Percentiles rank a stretch among this genome's conserved stretches.
Evolutionary conservation across 1,284 basidiomycete species (phyloP).

Genomic region (Anthracocystis walkeri): DNA sequence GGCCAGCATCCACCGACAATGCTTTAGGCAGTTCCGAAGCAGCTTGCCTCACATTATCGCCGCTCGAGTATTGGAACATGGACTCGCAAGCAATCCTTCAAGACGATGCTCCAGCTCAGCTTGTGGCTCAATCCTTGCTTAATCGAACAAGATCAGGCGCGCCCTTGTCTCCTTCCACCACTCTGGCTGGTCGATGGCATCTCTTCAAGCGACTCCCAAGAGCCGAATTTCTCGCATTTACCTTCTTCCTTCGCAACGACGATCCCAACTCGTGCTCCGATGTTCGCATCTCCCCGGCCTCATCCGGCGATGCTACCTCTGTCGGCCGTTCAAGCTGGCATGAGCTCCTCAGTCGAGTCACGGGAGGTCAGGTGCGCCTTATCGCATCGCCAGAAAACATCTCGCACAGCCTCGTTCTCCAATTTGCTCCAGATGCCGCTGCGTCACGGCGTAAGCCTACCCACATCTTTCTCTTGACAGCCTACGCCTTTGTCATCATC

Average conservation of each 20-base stretch:
- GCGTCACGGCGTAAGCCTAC: slow-evolving; percentile 36
- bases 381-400: slow-evolving; percentile 48
- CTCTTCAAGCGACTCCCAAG: slow-evolving; percentile 63
- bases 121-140: slow-evolving; percentile 40
- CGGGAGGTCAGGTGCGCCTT: slow-evolving; percentile 55
- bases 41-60: slow-evolving; percentile 60
- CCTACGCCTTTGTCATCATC: slow-evolving; percentile 82
- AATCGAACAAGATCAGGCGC: slow-evolving; percentile 47
- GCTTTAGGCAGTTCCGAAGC: neutral
- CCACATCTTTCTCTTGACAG: slow-evolving; percentile 76
- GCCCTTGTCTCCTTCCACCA: slow-evolving; percentile 61
- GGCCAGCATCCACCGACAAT: neutral
- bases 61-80: slow-evolving; percentile 62
- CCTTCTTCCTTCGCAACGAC: slow-evolving; percentile 58
- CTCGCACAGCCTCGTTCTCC: slow-evolving; percentile 53
- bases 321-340: slow-evolving; percentile 42
- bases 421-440: slow-evolving; percentile 52
- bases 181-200: slow-evolving; percentile 64
- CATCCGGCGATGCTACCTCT: neutral
- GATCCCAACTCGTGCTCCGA: slow-evolving; percentile 17
- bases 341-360: slow-evolving; percentile 50
- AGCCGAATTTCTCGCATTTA: slow-evolving; percentile 65
- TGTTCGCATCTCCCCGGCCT: neutral
- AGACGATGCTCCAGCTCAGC: slow-evolving; percentile 52
- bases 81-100: slow-evolving; percentile 30